Evolutionary conservation across 1,284 basidiomycete genomes (phyloP), one percentile per base, ranked within the genome.

Genomic region (Fomitopsis pinicola): DNA sequence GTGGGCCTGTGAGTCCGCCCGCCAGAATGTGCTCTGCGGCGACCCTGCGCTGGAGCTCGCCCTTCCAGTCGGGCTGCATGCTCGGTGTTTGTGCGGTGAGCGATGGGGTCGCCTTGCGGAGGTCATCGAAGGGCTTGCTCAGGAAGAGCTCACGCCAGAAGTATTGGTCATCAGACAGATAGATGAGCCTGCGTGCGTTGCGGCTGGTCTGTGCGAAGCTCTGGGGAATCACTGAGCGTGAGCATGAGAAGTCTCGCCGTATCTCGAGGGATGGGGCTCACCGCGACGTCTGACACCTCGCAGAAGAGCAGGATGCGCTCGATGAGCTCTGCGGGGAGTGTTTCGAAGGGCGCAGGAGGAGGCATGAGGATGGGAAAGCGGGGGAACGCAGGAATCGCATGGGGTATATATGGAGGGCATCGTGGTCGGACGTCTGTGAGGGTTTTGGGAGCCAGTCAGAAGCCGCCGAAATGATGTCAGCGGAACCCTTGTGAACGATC

Each of bases 71-170:
- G 33, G 64, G 61, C 12, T 62, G 55, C 44, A 57, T 17, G 38
- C 19, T 40, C 15, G 48, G 45, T 17, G 26, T 48, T 38, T 45
- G 45, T 14, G 55, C 48, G 57, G 52, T 19, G 4, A 42, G 30
- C 3, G 55, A 45, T 3, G 55, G 62, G 40, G 67, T 45, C 10
- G 72, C 69, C 52, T 71, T 66, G 28, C 80, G 77, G n/a, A 83
- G 84, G 67, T 87, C 82, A 66, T 89, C 88, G 69, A 87, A 88
- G 15, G 80, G 78, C 42, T 74, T 73, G 28, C 70, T 62, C 36
- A 87, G 79, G 72, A 85, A 87, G 30, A 89, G 75, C 58, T 81
- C 76, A 53, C 85, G 82, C 87, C 87, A 90, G 45, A 90, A 78
- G 68, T 82, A 82, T 58, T 82, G 80, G 72, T 87, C 83, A 26